Percentiles rank a stretch among this genome's conserved stretches.
phyloP scores from a whole-genome alignment of 176 grass and related monocot genomes.

The Eleusine indica region DNA sequence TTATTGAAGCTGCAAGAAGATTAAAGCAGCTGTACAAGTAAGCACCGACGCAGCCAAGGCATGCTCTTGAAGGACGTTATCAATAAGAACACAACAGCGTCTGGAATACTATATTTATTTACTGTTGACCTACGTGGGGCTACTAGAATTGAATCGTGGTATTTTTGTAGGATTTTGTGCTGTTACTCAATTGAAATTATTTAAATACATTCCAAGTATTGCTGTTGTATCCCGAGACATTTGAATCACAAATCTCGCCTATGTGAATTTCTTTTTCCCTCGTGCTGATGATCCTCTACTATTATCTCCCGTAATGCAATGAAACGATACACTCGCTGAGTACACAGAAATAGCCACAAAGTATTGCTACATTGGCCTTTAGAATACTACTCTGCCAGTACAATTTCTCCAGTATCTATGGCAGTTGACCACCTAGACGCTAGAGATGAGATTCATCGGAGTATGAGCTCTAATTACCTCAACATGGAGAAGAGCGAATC shows the following conservation, averaged over 20 bases:
- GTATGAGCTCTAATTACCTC: conserved; percentile 29
- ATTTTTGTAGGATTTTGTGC: neutral
- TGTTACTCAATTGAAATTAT: conserved; percentile 15
- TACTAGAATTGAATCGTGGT: neutral
- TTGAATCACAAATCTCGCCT: neutral
- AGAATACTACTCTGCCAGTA: neutral
- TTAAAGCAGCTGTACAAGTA: conserved; percentile 65
- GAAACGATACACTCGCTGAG: neutral
- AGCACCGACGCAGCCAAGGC: neutral
- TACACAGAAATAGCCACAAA: neutral
- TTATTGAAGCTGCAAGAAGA: conserved; percentile 66
- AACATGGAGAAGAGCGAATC: conserved; percentile 41
- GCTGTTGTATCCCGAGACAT: neutral
- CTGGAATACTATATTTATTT: conserved; percentile 1
- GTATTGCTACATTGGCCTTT: neutral
- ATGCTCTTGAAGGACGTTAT: neutral
- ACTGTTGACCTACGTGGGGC: neutral
- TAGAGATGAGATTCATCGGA: conserved; percentile 22
- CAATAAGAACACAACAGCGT: conserved; percentile 32
- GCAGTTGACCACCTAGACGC: conserved; percentile 31
- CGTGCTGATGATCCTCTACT: neutral
- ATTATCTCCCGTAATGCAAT: neutral
- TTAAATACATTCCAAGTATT: conserved; percentile 12
- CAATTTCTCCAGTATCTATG: conserved; percentile 5
- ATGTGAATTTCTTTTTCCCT: neutral